These are phyloP conservation scores for Trichoderma sp. DNA, from an alignment of 2,329 filamentous ascomycete genomes.

Conservation along the genomic window DNA sequence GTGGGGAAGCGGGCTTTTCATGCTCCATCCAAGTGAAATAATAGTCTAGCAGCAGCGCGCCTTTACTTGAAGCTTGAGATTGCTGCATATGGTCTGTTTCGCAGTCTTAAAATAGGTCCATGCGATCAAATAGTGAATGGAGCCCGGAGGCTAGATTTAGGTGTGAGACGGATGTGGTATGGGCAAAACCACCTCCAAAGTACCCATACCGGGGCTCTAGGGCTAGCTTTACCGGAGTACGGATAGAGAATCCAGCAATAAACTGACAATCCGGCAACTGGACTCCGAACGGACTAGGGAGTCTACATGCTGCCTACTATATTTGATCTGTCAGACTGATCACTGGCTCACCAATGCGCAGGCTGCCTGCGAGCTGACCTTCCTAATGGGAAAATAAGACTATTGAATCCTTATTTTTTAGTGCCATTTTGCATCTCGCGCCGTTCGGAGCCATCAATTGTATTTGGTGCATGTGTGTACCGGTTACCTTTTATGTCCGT, in stretches of 20 bases:
- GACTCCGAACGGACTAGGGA: background rate
- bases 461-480: background rate
- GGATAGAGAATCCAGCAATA: background rate
- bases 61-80: background rate
- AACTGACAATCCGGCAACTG: background rate
- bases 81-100: background rate
- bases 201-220: background rate
- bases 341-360: background rate
- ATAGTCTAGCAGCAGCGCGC: too few relatives aligned
- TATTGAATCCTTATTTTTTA: background rate
- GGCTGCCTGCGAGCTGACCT: background rate
- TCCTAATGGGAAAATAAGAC: background rate
- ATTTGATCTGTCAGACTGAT: background rate
- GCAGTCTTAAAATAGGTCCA: background rate
- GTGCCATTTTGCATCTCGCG: background rate
- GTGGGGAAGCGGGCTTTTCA: background rate
- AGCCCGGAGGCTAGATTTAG: background rate
- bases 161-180: background rate
- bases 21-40: background rate
- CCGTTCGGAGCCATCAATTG: background rate
- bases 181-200: background rate
- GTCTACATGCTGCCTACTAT: background rate
- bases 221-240: background rate
- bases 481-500: background rate
- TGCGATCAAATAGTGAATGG: background rate